Conservation (phyloP, 1,284 basidiomycete species). For the Rhizoctonia solani region DNA sequence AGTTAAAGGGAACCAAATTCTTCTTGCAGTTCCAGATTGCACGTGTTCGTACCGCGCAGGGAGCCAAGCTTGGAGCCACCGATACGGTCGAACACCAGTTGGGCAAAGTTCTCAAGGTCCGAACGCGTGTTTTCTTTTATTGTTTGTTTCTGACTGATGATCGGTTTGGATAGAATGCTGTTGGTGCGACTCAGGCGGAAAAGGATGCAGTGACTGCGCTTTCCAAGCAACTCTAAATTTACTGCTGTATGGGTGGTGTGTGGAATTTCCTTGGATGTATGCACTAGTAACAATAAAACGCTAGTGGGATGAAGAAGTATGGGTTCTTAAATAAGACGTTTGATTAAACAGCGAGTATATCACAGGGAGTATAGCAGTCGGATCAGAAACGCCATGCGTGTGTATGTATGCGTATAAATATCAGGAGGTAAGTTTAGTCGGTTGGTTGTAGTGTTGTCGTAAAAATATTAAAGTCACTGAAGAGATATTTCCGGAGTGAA, state of each 20-base stretch:
- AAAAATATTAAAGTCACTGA: no score
- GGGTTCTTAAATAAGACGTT: background rate
- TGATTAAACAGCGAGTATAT: background rate
- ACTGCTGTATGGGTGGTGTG: background rate
- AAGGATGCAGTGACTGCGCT: constrained; percentile 34
- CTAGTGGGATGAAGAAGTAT: constrained; percentile 8
- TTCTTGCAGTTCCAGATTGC: constrained; percentile 40
- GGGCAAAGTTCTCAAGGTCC: constrained; percentile 39
- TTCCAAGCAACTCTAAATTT: constrained; percentile 19
- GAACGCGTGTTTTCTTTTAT: background rate
- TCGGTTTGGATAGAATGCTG: constrained; percentile 25
- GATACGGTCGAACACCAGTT: constrained; percentile 40
- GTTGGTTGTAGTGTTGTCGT: no score
- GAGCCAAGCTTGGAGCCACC: constrained; percentile 33
- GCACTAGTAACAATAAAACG: constrained; percentile 11
- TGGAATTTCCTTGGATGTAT: constrained; percentile 22
- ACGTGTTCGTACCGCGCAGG: constrained; percentile 37
- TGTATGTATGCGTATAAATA: no score
- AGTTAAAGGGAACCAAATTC: constrained; percentile 39
- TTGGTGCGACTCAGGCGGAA: constrained; percentile 34
- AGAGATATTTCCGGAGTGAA: no score
- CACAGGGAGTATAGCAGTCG: no score
- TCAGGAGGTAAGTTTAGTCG: no score
- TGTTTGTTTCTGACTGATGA: background rate
- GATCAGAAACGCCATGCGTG: no score